Base-by-base conservation (phyloP, 2,329 filamentous ascomycete genomes). In the Zasmidium cellare region DNA sequence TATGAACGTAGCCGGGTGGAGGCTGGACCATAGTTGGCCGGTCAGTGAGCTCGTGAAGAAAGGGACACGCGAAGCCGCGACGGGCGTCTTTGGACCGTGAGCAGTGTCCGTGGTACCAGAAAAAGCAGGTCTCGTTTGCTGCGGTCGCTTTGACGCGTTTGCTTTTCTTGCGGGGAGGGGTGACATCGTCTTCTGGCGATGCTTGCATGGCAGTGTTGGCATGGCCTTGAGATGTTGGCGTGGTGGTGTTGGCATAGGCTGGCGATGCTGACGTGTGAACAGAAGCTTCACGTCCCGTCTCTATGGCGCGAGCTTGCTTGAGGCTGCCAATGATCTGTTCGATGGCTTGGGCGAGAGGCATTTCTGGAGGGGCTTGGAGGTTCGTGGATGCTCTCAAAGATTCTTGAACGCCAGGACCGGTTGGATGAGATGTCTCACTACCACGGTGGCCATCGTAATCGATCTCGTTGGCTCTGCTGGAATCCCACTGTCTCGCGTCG, bases 21-120 rank as follows among this genome's bases (percentile, higher is more conserved):
- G 63, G 56, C 46, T 63, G 57, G 2, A 67, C 58, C 57, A 63
- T 64, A 11, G 28, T 50, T 6, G 59, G 59, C 6, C 55, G 53
- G 1, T 60, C 51, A 3, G 53, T 63, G 6, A 65, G 28, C 2
- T 20, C 53, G 49, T 67, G 64, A 20, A 53, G 23, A 18, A 31
- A 55, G 3, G 19, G n/a, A 41, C 64, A 65, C 1, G 49, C 19
- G 18, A 46, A 46, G 2, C 35, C 44, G 7, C 35, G 55, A 3
- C 41, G 51, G n/a, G 47, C 22, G 20, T 62, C 56, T 9, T 19
- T 14, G 14, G 55, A 51, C 16, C 59, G 51, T 3, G 50, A 46
- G 31, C 62, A 65, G 3, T n/a, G 9, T 18, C 58, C 61, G 28
- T 65, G 65, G 23, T 64, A 63, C 61, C 63, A 67, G 58, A 59